Base-by-base conservation (phyloP, 805 yeast genomes). In the Priceomyces castillae region DNA sequence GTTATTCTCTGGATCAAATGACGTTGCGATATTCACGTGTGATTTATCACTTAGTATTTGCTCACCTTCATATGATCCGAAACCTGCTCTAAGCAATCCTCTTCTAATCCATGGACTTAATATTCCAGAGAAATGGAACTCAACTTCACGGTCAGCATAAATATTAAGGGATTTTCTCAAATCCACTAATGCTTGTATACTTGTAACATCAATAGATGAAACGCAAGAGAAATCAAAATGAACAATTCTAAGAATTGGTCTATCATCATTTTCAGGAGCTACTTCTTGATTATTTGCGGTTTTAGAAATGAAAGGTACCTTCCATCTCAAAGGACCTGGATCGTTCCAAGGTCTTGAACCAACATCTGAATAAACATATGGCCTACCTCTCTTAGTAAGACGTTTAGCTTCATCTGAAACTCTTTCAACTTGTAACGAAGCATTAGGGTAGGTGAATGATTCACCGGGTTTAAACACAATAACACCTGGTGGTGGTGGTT, bases 291-390 rank as follows among this genome's bases (percentile, higher is more conserved):
- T 46, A 42, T 42, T 49, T 10, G 44, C 35, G 34, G 47, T 52
- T 34, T 53, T 51, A 45, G 57, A 57, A 15, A 48, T n/a, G 46
- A 59, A 65, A 14, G 67, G 69, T 9, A 70, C 52, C 4, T 53
- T 62, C 60, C 71, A 64, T 36, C 56, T 60, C 48, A 74, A 65
- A 33, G 75, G 86, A 49, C 95, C 95, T 14, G 90, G 90, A 57
- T 90, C 92, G 59, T 90, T 90, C 96, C 97, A 90, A 15, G 96
- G 90, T 50, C 90, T 77, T 44, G 84, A 83, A 34, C 85, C 81
- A n/a, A 68, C 51, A 36, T 61, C 61, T 0, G 57, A 48, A 22
- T 35, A 51, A 37, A 53, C 44, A 46, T 64, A 68, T 28, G 74
- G 71, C 41, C 74, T 71, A 22, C 90, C 90, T 41, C 85, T 77